Evolutionary conservation across 2,329 filamentous ascomycete species (phyloP).

Genomic region (Fusarium transvaalense): DNA sequence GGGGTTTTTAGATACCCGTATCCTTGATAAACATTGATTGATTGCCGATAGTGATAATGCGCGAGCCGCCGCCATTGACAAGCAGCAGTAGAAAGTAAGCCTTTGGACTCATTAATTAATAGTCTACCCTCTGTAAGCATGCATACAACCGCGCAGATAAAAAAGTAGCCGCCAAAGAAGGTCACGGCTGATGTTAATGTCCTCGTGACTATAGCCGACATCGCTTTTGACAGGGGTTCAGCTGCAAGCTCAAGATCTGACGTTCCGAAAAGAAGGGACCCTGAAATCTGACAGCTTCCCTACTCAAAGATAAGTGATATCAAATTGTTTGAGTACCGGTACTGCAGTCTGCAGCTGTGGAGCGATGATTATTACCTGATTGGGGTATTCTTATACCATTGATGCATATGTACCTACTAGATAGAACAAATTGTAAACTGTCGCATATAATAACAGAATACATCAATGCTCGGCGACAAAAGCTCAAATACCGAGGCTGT

Average conservation of each 20-base stretch:
- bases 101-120: too few species aligned
- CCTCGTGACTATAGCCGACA: constrained; percentile 39
- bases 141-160: constrained; percentile 20
- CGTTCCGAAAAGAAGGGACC: constrained; percentile 20
- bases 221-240: constrained; percentile 35
- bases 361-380: not conserved
- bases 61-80: constrained; percentile 1
- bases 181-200: not conserved
- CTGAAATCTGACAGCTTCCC: constrained; percentile 19
- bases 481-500: not conserved
- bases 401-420: too few species aligned
- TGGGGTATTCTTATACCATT: not conserved
- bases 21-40: not conserved
- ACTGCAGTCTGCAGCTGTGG: too few species aligned
- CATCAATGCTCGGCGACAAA: not conserved
- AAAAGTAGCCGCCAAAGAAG: not conserved
- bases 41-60: not conserved
- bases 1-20: not conserved
- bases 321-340: not conserved
- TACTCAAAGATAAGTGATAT: not conserved
- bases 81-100: too few species aligned
- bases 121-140: too few species aligned
- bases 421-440: not conserved
- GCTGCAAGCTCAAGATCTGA: constrained; percentile 37
- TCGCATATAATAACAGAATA: not conserved